Evolutionary conservation across 164 flowering plant species (phyloP).

Genomic region (Saururus chinensis): DNA sequence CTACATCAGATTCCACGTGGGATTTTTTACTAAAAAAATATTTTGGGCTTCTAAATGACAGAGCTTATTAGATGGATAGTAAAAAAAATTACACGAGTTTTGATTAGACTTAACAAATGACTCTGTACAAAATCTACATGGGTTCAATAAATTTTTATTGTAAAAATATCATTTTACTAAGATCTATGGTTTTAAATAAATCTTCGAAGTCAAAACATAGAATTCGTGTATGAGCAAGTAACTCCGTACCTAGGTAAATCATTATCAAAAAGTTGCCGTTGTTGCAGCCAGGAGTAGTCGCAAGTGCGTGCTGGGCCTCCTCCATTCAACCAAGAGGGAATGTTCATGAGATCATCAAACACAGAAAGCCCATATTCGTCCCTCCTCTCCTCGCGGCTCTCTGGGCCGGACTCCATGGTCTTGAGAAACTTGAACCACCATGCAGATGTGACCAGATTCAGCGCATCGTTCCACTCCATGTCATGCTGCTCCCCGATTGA

Average conservation of each 20-base stretch:
- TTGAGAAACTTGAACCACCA: slow-evolving; percentile 81
- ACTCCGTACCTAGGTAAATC: slow-evolving; percentile 63
- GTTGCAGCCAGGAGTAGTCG: slow-evolving; percentile 30
- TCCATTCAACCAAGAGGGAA: slow-evolving; percentile 59
- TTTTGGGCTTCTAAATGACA: too few relatives aligned
- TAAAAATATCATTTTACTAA: too few relatives aligned
- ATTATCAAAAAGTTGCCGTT: slow-evolving; percentile 20
- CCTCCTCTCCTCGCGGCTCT: slow-evolving; percentile 10
- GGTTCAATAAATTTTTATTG: too few relatives aligned
- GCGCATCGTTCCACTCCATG: slow-evolving; percentile 78
- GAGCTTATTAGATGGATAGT: too few relatives aligned
- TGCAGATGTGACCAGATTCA: slow-evolving; percentile 70
- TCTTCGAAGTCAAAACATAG: too few relatives aligned
- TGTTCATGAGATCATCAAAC: slow-evolving; percentile 53
- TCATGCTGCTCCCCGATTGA: slow-evolving; percentile 77
- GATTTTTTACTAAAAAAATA: not conserved
- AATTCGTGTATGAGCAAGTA: not conserved
- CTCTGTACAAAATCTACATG: too few relatives aligned
- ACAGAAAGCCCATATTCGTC: slow-evolving; percentile 28
- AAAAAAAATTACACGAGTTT: too few relatives aligned
- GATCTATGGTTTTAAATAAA: too few relatives aligned
- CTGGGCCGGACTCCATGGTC: slow-evolving; percentile 36
- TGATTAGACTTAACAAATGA: too few relatives aligned
- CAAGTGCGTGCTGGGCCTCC: slow-evolving; percentile 23
- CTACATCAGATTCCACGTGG: not conserved